phyloP scores from a whole-genome alignment of 805 yeast species.

The Peterozyma toletana region DNA sequence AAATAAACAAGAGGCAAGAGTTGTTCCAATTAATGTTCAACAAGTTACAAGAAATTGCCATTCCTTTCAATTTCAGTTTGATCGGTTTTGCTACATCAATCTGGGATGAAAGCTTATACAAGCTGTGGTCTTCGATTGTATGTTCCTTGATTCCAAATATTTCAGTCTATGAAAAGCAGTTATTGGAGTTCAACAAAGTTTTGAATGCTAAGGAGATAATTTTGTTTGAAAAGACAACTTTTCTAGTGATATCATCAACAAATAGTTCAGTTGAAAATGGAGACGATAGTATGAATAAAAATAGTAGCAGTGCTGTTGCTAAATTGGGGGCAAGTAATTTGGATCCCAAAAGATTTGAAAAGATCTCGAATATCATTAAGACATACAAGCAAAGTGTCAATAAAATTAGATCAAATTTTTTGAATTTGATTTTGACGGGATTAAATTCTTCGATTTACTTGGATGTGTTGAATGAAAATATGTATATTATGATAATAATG shows the following conservation, averaged over 20 bases:
- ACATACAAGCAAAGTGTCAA: slow-evolving; percentile 90
- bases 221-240: slow-evolving; percentile 88
- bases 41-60: slow-evolving; percentile 67
- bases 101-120: slow-evolving; percentile 94
- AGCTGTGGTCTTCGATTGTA: slow-evolving; percentile 96
- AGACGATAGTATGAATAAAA: slow-evolving; percentile 9
- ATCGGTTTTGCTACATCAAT: slow-evolving; percentile 92
- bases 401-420: slow-evolving; percentile 80
- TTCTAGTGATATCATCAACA: slow-evolving; percentile 67
- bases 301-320: not conserved
- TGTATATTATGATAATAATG: slow-evolving; percentile 29
- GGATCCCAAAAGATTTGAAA: slow-evolving; percentile 92
- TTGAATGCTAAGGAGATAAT: slow-evolving; percentile 86
- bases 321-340: slow-evolving; percentile 20
- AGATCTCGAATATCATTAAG: slow-evolving; percentile 87
- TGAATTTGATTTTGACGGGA: slow-evolving; percentile 64
- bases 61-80: slow-evolving; percentile 55
- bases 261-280: slow-evolving; percentile 15
- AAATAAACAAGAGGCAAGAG: slow-evolving; percentile 76
- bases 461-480: slow-evolving; percentile 26
- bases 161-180: slow-evolving; percentile 66
- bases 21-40: slow-evolving; percentile 80
- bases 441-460: slow-evolving; percentile 25
- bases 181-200: slow-evolving; percentile 63
- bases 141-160: slow-evolving; percentile 94